These are phyloP conservation scores for Cryptococcus jaspeensis DNA, from an alignment of 1,284 basidiomycete genomes.

Conservation along the genomic window DNA sequence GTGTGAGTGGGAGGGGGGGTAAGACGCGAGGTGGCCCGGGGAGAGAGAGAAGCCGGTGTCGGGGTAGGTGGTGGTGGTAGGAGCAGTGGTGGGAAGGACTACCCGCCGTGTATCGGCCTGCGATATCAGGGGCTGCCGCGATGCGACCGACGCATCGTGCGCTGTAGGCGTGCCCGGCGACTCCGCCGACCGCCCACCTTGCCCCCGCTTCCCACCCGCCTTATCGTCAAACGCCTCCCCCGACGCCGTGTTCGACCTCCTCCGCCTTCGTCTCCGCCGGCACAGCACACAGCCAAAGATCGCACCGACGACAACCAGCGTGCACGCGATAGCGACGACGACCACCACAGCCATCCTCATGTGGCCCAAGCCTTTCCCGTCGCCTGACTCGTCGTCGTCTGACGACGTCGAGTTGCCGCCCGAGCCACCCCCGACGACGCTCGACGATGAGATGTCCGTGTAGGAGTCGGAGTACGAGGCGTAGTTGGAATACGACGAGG, in stretches of 20 bases:
- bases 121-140: neutral
- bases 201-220: neutral
- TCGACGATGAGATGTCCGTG: neutral
- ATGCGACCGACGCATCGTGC: neutral
- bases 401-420: neutral
- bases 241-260: slow-evolving; percentile 2
- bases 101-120: neutral
- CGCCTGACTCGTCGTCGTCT: neutral
- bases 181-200: slow-evolving; percentile 1
- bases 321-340: slow-evolving; percentile 3
- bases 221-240: neutral
- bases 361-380: neutral
- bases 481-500: neutral
- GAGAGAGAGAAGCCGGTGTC: neutral
- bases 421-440: neutral
- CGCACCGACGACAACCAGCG: slow-evolving; percentile 5
- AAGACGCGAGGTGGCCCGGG: neutral
- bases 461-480: neutral
- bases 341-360: neutral
- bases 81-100: neutral
- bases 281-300: slow-evolving; percentile 2
- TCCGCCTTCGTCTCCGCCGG: slow-evolving; percentile 9
- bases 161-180: slow-evolving; percentile 1
- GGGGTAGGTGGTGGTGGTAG: neutral
- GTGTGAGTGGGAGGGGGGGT: neutral